Evolutionary conservation across 179 eudicot genomes (phyloP).

Genomic region (Pouteria campechiana): DNA sequence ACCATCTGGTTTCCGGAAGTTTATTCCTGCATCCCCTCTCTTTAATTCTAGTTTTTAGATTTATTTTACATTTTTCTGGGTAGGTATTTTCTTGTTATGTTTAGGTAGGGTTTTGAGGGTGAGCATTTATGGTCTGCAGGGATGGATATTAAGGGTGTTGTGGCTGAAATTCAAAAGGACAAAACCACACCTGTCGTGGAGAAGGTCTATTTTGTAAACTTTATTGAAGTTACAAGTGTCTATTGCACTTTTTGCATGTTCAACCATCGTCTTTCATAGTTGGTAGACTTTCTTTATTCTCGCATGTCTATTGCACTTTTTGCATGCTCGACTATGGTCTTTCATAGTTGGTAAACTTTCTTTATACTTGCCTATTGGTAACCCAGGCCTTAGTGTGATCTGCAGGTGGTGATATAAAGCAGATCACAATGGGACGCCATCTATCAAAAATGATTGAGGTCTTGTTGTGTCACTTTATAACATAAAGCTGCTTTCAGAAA

Average conservation of each 20-base stretch:
- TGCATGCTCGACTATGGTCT: neutral
- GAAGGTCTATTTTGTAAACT: slow-evolving; percentile 32
- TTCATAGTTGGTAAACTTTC: neutral
- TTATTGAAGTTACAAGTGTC: slow-evolving; percentile 2
- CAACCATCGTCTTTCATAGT: neutral
- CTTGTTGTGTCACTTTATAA: slow-evolving; percentile 21
- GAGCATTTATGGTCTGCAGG: slow-evolving; percentile 49
- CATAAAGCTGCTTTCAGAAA: too few relatives aligned
- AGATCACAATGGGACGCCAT: slow-evolving; percentile 37
- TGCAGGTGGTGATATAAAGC: slow-evolving; percentile 98
- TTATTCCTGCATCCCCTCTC: neutral
- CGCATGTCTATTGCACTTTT: neutral
- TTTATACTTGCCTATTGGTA: slow-evolving; percentile 4
- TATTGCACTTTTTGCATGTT: neutral
- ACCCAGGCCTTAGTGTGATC: slow-evolving; percentile 32
- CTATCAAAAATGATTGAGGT: slow-evolving; percentile 74
- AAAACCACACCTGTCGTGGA: slow-evolving; percentile 78
- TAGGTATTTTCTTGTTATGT: slow-evolving; percentile 4
- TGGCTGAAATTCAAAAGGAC: slow-evolving; percentile 80
- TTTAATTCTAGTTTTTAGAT: neutral
- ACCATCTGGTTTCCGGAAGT: neutral
- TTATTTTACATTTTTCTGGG: slow-evolving; percentile 3
- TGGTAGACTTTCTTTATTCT: neutral
- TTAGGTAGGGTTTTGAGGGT: slow-evolving; percentile 24
- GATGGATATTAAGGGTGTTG: slow-evolving; percentile 95